Evolutionary conservation across 805 yeast species (phyloP).

Genomic region (Candida maesae): DNA sequence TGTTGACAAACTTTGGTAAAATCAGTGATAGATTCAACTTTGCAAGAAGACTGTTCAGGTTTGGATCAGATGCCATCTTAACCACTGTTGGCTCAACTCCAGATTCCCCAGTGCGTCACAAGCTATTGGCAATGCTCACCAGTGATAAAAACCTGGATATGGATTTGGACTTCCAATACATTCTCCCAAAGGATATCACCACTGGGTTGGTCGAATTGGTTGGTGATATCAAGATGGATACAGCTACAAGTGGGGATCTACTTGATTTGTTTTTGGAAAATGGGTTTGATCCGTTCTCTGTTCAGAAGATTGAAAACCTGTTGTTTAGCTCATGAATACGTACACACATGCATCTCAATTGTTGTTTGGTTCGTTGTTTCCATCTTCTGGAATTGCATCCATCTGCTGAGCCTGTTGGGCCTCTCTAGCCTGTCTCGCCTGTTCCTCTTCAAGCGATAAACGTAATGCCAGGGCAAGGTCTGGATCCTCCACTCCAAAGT

Average conservation of each 20-base stretch:
- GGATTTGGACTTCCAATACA: constrained; percentile 7
- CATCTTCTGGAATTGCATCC: constrained; percentile 14
- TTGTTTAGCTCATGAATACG: background rate
- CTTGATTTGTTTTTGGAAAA: constrained; percentile 5
- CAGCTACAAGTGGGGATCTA: background rate
- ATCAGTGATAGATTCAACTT: constrained; percentile 3
- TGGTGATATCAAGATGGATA: constrained; percentile 4
- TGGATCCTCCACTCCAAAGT: constrained; percentile 86
- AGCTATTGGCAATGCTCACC: constrained; percentile 1
- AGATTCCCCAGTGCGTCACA: constrained; percentile 3
- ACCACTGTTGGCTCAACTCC: constrained; percentile 3
- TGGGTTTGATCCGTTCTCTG: constrained; percentile 10
- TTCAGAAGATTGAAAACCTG: constrained; percentile 9
- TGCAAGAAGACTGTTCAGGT: constrained; percentile 4
- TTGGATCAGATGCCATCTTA: constrained; percentile 6
- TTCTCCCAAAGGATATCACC: constrained; percentile 10
- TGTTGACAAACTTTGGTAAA: constrained; percentile 7
- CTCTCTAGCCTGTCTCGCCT: constrained; percentile 82
- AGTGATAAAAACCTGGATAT: background rate
- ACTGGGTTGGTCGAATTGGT: background rate
- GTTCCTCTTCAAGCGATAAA: constrained; percentile 91
- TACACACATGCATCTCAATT: background rate
- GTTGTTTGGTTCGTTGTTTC: background rate
- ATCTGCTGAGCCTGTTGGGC: constrained; percentile 11
- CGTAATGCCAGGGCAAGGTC: constrained; percentile 95